Percentiles rank a stretch among this genome's conserved stretches.
Evolutionary conservation across 2,329 filamentous ascomycete genomes (phyloP).

Genomic region (Madurella mycetomatis): DNA sequence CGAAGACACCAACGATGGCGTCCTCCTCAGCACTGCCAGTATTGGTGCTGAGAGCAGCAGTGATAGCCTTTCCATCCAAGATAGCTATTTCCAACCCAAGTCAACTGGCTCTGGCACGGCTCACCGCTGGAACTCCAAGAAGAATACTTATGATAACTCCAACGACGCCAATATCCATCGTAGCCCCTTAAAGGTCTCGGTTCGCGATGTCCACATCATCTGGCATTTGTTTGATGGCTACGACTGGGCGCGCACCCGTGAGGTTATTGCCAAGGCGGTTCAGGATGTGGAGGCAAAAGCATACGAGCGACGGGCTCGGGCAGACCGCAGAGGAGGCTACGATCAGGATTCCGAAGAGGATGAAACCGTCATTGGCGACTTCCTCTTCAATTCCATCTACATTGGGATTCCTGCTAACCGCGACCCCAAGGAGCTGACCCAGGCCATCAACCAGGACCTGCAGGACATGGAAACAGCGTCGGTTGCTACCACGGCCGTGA

Average conservation of each 20-base stretch:
- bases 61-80: constrained; percentile 63
- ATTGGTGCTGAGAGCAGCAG: constrained; percentile 47
- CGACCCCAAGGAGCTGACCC: constrained; percentile 75
- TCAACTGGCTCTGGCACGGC: constrained; percentile 61
- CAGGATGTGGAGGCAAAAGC: constrained; percentile 81
- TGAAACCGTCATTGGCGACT: constrained; percentile 85
- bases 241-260: constrained; percentile 86
- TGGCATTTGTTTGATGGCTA: constrained; percentile 99
- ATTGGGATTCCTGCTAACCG: constrained; percentile 85
- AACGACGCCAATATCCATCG: constrained; percentile 57
- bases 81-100: constrained; percentile 69
- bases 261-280: constrained; percentile 82
- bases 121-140: constrained; percentile 74
- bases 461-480: constrained; percentile 90
- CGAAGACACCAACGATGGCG: constrained; percentile 43
- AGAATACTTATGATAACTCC: constrained; percentile 67
- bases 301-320: constrained; percentile 63
- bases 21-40: constrained; percentile 42
- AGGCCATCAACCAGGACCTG: constrained; percentile 81
- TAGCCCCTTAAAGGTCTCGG: constrained; percentile 70
- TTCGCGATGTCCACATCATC: constrained; percentile 87
- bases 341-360: constrained; percentile 67
- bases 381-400: constrained; percentile 97
- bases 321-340: constrained; percentile 52
- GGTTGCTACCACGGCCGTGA: constrained; percentile 69